Conservation (phyloP, 495 filamentous ascomycete species). For the Amniculicola lignicola region DNA sequence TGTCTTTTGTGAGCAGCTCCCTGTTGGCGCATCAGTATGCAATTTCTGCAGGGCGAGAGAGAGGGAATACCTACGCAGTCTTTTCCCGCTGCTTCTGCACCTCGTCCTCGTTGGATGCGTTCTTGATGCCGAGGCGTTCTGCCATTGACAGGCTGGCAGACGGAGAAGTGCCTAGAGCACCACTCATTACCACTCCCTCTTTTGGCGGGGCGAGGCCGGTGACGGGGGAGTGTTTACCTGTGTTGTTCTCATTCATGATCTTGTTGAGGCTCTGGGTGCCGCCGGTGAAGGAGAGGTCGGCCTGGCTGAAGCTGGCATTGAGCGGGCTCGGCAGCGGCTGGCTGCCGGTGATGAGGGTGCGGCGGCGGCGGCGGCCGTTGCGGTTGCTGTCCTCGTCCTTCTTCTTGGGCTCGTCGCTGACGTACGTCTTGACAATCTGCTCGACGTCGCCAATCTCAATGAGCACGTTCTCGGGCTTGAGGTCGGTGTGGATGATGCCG, state of each 20-base stretch:
- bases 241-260: conserved; percentile 64
- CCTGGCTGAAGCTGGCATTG: conserved; percentile 80
- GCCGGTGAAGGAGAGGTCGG: conserved; percentile 65
- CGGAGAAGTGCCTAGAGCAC: conserved; percentile 41
- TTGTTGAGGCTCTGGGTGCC: conserved; percentile 74
- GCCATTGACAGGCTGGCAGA: conserved; percentile 53
- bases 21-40: conserved; percentile 46
- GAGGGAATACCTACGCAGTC: conserved; percentile 69
- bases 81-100: conserved; percentile 84
- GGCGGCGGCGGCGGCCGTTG: conserved; percentile 85
- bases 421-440: conserved; percentile 90
- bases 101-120: conserved; percentile 56
- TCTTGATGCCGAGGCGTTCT: conserved; percentile 59
- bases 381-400: conserved; percentile 69
- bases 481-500: conserved; percentile 97
- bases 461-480: conserved; percentile 97
- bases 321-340: conserved; percentile 94
- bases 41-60: neutral
- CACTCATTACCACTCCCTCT: conserved; percentile 48
- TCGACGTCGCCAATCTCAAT: conserved; percentile 99
- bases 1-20: conserved; percentile 84
- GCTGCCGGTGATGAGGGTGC: conserved; percentile 94
- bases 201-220: conserved; percentile 31
- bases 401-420: conserved; percentile 72
- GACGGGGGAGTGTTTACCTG: conserved; percentile 53